phyloP scores from a whole-genome alignment of 768 basidiomycete species.

The Lentinula sp. region DNA sequence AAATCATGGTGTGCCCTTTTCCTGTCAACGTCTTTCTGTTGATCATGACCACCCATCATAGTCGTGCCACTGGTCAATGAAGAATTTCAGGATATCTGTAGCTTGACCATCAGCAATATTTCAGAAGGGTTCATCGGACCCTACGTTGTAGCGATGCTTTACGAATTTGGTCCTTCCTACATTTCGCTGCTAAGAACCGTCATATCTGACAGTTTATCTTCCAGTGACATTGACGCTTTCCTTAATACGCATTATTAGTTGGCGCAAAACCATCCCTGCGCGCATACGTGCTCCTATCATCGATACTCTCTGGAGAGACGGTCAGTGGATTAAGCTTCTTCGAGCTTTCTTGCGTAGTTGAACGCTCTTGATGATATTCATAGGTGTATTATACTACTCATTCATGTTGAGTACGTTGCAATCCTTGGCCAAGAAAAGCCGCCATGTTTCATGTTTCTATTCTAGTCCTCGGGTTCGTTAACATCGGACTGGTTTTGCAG shows the following conservation, averaged over 20 bases:
- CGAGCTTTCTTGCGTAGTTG: background rate
- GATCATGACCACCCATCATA: background rate
- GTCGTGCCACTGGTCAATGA: background rate
- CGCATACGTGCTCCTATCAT: slow-evolving; percentile 11
- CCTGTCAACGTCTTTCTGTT: background rate
- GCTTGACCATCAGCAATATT: slow-evolving; percentile 11
- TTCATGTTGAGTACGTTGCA: slow-evolving; percentile 12
- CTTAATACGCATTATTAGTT: slow-evolving; percentile 11
- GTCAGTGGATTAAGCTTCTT: slow-evolving; percentile 3
- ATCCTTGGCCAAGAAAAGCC: background rate
- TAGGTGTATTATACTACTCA: slow-evolving; percentile 13
- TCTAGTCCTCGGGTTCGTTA: slow-evolving; percentile 12
- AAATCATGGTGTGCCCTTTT: slow-evolving; percentile 2
- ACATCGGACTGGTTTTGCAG: slow-evolving; percentile 14
- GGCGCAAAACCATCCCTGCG: slow-evolving; percentile 10
- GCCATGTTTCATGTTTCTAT: background rate
- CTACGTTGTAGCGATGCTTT: slow-evolving; percentile 13
- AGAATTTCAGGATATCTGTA: background rate
- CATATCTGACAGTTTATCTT: background rate
- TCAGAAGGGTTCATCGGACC: slow-evolving; percentile 9
- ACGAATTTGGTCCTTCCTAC: slow-evolving; percentile 10
- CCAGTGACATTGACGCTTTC: slow-evolving; percentile 13
- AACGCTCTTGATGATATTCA: background rate
- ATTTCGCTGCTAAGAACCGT: no score
- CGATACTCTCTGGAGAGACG: slow-evolving; percentile 14